Conservation (phyloP, 768 basidiomycete genomes). For the Suillus hirtellus region DNA sequence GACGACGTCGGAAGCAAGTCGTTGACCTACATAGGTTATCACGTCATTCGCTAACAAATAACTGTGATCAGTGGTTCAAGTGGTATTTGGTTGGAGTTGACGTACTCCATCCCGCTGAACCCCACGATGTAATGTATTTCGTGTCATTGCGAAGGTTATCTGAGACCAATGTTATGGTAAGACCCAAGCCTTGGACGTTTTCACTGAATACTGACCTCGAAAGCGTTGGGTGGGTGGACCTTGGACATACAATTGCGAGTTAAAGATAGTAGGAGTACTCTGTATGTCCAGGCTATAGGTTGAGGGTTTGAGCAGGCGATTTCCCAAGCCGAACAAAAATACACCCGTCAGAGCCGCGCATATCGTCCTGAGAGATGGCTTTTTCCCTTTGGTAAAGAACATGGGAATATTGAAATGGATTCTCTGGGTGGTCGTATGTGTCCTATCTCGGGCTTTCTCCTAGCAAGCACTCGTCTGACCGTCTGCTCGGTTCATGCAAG, state of each 20-base stretch:
- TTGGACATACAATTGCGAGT: conserved; percentile 21
- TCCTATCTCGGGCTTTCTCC: not conserved
- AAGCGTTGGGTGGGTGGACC: conserved; percentile 60
- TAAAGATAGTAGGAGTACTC: not conserved
- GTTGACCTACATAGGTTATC: too few relatives aligned
- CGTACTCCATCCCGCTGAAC: conserved; percentile 74
- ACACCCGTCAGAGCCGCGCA: conserved; percentile 27
- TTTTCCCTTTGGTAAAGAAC: not conserved
- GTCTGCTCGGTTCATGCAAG: conserved; percentile 6
- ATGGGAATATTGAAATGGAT: not conserved
- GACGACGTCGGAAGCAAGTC: too few relatives aligned
- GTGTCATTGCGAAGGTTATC: conserved; percentile 64
- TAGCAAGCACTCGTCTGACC: conserved; percentile 9
- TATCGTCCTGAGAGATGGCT: not conserved
- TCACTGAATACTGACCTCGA: conserved; percentile 42
- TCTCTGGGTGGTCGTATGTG: not conserved
- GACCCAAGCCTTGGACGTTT: not conserved
- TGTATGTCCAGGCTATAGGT: not conserved
- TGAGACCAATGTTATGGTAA: conserved; percentile 20
- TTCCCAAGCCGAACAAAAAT: conserved; percentile 26
- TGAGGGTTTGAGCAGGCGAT: conserved; percentile 1
- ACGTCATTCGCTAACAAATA: too few relatives aligned
- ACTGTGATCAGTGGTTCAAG: too few relatives aligned
- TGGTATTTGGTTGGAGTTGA: conserved; percentile 11
- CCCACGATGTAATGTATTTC: conserved; percentile 72